A percentile compares a stretch with the other conserved stretches of the same genome.
phyloP scores from a whole-genome alignment of 1,139 yeast species.

The Yarrowia galli region DNA sequence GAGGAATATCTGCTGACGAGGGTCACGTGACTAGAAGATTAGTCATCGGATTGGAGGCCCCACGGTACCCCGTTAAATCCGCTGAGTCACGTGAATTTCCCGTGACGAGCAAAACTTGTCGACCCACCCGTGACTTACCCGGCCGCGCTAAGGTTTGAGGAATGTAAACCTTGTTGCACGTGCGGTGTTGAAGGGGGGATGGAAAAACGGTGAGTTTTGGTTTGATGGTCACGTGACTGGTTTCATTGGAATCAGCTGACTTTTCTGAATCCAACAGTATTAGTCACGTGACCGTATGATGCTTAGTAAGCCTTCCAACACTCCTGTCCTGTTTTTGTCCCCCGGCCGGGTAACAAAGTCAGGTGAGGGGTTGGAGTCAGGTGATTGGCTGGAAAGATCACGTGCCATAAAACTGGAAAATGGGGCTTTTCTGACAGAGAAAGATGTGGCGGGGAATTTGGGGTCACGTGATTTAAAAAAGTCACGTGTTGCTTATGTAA shows the following conservation, averaged over 20 bases:
- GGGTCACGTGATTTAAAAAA: too few relatives aligned
- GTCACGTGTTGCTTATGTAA: too few relatives aligned
- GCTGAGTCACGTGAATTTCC: constrained; percentile 14
- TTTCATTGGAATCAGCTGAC: rapidly evolving
- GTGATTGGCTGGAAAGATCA: constrained; percentile 26
- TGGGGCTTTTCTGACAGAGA: background rate
- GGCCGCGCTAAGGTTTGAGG: background rate
- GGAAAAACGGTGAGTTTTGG: background rate
- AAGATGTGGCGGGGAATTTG: too few relatives aligned
- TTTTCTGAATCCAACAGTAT: background rate
- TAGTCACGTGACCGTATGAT: background rate
- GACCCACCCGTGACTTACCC: constrained; percentile 22
- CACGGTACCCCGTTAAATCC: background rate
- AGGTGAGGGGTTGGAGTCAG: constrained; percentile 33
- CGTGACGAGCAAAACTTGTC: background rate
- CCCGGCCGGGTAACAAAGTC: constrained; percentile 16
- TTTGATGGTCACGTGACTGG: background rate
- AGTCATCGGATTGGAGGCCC: too few relatives aligned
- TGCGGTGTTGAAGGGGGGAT: background rate
- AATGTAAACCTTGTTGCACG: constrained; percentile 12
- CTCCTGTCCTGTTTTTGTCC: too few relatives aligned
- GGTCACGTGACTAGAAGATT: constrained; percentile 5
- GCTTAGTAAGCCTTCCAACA: too few relatives aligned
- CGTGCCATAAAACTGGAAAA: background rate
- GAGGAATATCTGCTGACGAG: background rate